Evolutionary conservation across 2,329 filamentous ascomycete species (phyloP), one percentile per base, ranked within the genome.

Genomic region (Botrytis deweyae): DNA sequence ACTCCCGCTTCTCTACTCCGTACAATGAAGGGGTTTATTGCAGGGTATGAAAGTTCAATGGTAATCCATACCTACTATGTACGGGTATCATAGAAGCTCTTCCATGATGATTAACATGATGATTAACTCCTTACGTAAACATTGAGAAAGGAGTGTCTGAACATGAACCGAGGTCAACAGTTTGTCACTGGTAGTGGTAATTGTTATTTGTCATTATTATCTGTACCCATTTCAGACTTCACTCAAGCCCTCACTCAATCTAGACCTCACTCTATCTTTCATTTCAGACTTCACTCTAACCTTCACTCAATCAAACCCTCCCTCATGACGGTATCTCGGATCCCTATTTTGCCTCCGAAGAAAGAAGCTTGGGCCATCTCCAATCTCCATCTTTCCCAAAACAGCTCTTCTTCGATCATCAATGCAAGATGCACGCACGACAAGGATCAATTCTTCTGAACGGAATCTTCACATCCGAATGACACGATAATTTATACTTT

Each of bases 401-500:
- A 29, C 25, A 42, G 49, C 65, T 58, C 55, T 42, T 29, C 29
- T 38, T 55, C 46, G 64, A 66, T 66, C 64, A 49, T 46, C 63
- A 66, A 44, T 52, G 33, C 36, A 55, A 40, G 29, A n/a, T 55
- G 20, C 10, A 58, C 66, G 18, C 36, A 36, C 33, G 66, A 68
- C 66, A 68, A 68, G 66, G 65, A 68, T 68, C 46, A 55, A 40
- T 36, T 40, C 8, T 68, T 22, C 52, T 36, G 38, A 33, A 52
- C 25, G 66, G 36, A 42, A 58, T 52, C 38, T 58, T 58, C 36
- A 68, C 3, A 58, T 68, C 66, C 66, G 49, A 7, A 58, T 68
- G 36, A 42, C 38, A 68, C 49, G 66, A 68, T 58, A 58, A 25
- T 42, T 58, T 67, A 55, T 38, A 29, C 25, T 67, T 20, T 52